These are phyloP conservation scores for Xylaria sp. DNA, from an alignment of 2,329 filamentous ascomycete genomes.

Conservation along the genomic window DNA sequence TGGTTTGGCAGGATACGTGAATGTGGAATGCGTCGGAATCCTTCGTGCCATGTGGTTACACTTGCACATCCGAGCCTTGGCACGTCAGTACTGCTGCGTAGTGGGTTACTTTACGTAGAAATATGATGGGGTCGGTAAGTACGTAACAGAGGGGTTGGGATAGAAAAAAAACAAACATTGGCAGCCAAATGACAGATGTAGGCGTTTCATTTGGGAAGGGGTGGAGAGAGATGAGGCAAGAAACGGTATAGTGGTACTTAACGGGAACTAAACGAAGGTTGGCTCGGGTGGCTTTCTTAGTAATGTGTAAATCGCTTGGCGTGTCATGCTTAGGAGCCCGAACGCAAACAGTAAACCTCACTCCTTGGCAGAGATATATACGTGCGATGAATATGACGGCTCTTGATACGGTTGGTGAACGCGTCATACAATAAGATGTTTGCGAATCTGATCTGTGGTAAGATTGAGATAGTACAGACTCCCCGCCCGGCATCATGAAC, in stretches of 20 bases:
- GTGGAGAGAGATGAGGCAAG: constrained; percentile 3
- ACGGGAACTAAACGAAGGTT: not conserved
- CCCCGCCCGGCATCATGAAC: not conserved
- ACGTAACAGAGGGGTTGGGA: constrained; percentile 1
- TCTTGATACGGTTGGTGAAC: not conserved
- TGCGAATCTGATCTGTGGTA: not conserved
- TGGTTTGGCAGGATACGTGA: constrained; percentile 26
- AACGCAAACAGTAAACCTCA: constrained; percentile 5
- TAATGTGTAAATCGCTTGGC: not conserved
- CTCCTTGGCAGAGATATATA: not conserved
- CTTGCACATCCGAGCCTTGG: constrained; percentile 25
- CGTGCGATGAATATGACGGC: not conserved
- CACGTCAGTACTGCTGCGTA: constrained; percentile 1
- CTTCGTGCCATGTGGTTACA: constrained; percentile 33
- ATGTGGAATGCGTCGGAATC: constrained; percentile 27
- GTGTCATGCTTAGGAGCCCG: not conserved
- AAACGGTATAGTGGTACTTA: not conserved
- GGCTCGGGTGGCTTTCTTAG: not conserved
- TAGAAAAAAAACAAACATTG: not conserved
- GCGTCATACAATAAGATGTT: not conserved
- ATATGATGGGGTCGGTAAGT: constrained; percentile 12
- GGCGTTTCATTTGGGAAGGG: not conserved
- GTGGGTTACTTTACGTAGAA: constrained; percentile 21
- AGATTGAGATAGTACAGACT: not conserved
- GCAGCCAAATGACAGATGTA: not conserved